Evolutionary conservation across 2,329 filamentous ascomycete genomes (phyloP).

Genomic region (Xylariales sp.): DNA sequence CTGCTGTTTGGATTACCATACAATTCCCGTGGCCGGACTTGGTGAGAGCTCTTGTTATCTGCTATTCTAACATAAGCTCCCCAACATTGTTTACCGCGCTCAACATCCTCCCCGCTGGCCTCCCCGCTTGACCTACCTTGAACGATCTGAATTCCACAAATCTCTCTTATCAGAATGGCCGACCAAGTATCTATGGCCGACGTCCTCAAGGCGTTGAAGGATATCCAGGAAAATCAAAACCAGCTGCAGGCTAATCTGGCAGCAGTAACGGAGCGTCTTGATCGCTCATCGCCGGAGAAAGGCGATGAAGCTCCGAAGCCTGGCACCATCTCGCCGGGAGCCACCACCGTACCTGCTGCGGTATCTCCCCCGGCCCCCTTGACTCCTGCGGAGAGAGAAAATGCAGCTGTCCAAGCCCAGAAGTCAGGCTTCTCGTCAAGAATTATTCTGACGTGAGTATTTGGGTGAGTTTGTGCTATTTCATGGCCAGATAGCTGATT

Average conservation of each 20-base stretch:
- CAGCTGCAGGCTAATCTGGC: conserved; percentile 21
- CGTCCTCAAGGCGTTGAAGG: conserved; percentile 21
- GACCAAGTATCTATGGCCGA: conserved; percentile 20
- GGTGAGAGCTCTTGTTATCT: too few relatives aligned
- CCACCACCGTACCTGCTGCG: conserved; percentile 4
- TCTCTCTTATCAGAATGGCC: too few relatives aligned
- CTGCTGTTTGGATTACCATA: too few relatives aligned
- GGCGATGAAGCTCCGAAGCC: neutral
- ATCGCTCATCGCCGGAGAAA: conserved; percentile 8
- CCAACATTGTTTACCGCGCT: too few relatives aligned
- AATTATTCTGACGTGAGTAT: conserved; percentile 48
- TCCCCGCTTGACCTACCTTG: too few relatives aligned
- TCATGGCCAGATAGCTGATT: conserved; percentile 10
- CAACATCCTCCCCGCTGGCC: neutral
- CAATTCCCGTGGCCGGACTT: too few relatives aligned
- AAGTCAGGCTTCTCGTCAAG: conserved; percentile 47
- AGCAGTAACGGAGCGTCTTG: conserved; percentile 22
- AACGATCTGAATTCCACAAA: too few relatives aligned
- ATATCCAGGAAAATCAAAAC: conserved; percentile 22
- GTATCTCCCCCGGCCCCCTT: conserved; percentile 15
- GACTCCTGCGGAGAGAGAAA: conserved; percentile 5
- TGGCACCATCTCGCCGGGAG: neutral
- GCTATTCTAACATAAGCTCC: too few relatives aligned
- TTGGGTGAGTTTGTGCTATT: too few relatives aligned
- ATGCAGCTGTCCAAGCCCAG: conserved; percentile 23